Conservation (phyloP, 768 basidiomycete genomes). For the Leccinum subgranulosum region DNA sequence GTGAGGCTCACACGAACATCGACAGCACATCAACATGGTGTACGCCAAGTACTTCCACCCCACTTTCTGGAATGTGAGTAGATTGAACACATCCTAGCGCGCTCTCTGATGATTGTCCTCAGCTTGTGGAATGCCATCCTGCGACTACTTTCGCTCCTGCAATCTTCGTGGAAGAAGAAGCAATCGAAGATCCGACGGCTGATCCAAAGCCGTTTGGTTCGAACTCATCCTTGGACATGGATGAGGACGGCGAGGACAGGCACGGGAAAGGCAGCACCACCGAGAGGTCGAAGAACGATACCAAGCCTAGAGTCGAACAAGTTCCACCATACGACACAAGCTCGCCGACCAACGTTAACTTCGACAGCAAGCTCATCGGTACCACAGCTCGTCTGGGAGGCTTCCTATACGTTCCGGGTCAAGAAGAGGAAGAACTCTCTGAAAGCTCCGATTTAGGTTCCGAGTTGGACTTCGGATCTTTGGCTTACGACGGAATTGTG, state of each 20-base stretch:
- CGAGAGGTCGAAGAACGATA: not conserved
- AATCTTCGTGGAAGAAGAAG: constrained; percentile 21
- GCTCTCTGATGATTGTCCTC: not conserved
- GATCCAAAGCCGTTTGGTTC: constrained; percentile 5
- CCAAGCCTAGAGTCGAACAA: not conserved
- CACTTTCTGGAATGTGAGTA: constrained; percentile 16
- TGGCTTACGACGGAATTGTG: not conserved
- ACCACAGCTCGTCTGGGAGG: constrained; percentile 2
- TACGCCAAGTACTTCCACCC: constrained; percentile 24
- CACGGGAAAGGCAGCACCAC: not conserved
- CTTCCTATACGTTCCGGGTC: constrained; percentile 13
- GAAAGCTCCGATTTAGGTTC: not conserved
- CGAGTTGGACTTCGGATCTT: not conserved
- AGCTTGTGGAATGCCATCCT: constrained; percentile 19
- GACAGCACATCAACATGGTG: constrained; percentile 19
- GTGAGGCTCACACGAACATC: not conserved
- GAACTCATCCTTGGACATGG: constrained; percentile 15
- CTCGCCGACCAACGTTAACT: not conserved
- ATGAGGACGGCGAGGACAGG: not conserved
- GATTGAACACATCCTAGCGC: not conserved
- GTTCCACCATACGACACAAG: constrained; percentile 16
- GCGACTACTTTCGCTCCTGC: constrained; percentile 13
- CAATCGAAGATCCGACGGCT: not conserved
- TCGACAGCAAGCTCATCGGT: constrained; percentile 16
- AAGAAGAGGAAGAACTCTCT: not conserved